Evolutionary conservation across 2,329 filamentous ascomycete genomes (phyloP).

Genomic region (Venturia pyrina): DNA sequence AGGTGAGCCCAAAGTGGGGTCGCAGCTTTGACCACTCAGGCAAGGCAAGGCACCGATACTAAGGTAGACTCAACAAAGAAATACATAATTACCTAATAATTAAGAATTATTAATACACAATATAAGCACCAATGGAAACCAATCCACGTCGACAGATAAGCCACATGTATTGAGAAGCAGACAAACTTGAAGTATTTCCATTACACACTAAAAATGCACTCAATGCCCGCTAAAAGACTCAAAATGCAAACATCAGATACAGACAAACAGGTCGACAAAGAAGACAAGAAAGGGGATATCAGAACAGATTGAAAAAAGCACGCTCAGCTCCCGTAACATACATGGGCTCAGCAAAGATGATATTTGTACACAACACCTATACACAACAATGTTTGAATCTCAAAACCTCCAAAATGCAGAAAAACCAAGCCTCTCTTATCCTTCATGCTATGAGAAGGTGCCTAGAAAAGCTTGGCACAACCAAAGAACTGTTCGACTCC

Average conservation of each 20-base stretch:
- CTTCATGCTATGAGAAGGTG: neutral
- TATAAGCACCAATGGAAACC: neutral
- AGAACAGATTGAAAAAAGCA: neutral
- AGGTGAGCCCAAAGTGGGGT: neutral
- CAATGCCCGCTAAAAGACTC: neutral
- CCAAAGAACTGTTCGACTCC: constrained; percentile 77
- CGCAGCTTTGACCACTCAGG: neutral
- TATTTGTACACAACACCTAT: neutral
- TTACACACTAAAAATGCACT: neutral
- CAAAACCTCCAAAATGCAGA: neutral
- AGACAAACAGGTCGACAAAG: neutral
- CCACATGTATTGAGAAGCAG: neutral
- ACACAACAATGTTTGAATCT: neutral
- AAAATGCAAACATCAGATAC: neutral
- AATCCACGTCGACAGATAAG: neutral
- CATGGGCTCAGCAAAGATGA: neutral
- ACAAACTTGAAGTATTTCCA: neutral
- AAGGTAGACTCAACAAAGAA: neutral
- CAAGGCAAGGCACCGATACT: neutral
- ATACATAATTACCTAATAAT: neutral
- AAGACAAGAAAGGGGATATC: neutral
- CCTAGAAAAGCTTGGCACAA: constrained; percentile 32
- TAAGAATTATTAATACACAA: neutral
- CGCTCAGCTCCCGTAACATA: neutral
- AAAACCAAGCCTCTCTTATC: neutral